phyloP scores from a whole-genome alignment of 345 rosid species.

The Acer saccharum region DNA sequence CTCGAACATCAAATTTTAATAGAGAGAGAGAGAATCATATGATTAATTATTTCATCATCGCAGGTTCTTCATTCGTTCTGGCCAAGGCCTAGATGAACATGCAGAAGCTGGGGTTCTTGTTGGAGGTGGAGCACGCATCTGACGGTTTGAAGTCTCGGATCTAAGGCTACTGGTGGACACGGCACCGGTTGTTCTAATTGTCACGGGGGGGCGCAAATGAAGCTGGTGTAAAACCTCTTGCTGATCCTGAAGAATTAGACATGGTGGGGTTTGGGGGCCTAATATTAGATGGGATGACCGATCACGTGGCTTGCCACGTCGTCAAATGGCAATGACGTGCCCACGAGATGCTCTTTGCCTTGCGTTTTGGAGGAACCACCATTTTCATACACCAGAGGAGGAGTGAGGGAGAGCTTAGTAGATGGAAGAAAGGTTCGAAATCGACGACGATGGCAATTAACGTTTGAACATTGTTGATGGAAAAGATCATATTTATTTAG shows the following conservation, averaged over 20 bases:
- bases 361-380: too few relatives aligned
- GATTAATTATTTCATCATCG: not conserved
- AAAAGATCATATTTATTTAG: too few relatives aligned
- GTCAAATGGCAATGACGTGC: too few relatives aligned
- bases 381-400: too few relatives aligned
- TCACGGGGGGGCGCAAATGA: slow-evolving; percentile 20
- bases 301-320: too few relatives aligned
- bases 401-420: too few relatives aligned
- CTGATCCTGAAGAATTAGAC: slow-evolving; percentile 12
- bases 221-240: slow-evolving; percentile 8
- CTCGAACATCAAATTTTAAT: too few relatives aligned
- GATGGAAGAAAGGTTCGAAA: too few relatives aligned
- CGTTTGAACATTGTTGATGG: too few relatives aligned
- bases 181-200: slow-evolving; percentile 9
- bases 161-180: not conserved
- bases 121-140: not conserved
- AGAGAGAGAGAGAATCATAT: too few relatives aligned
- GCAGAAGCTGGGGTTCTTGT: slow-evolving; percentile 12
- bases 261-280: not conserved
- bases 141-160: slow-evolving; percentile 15
- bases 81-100: slow-evolving; percentile 22
- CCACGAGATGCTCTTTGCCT: too few relatives aligned
- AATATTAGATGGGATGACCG: not conserved
- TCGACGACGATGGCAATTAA: too few relatives aligned
- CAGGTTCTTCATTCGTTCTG: slow-evolving; percentile 6